Conservation (phyloP, 139 green algal species). For the Protoeuglena noctilucae region DNA sequence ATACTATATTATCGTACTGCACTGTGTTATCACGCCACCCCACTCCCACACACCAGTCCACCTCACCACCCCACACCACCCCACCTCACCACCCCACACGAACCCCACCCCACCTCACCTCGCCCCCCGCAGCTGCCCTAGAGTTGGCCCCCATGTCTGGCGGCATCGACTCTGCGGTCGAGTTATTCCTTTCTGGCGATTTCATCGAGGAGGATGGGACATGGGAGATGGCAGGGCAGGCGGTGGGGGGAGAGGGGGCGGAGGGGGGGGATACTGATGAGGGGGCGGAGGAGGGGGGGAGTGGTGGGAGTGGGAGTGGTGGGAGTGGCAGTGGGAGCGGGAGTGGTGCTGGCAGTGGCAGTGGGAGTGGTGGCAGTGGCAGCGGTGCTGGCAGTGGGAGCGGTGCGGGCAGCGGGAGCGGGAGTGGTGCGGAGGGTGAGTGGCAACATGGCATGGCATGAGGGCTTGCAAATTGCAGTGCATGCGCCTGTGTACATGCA, state of each 20-base stretch:
- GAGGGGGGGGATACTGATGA: neutral
- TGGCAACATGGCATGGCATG: no score
- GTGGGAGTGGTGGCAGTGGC: slow-evolving; percentile 3
- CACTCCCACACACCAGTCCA: neutral
- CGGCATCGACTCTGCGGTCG: slow-evolving; percentile 61
- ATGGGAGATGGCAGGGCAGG: slow-evolving; percentile 19
- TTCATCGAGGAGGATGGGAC: slow-evolving; percentile 66
- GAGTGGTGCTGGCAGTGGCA: neutral
- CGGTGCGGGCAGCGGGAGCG: slow-evolving; percentile 3
- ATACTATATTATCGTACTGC: slow-evolving; percentile 8
- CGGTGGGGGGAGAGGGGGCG: neutral
- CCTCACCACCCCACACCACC: no score
- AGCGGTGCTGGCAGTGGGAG: slow-evolving; percentile 7
- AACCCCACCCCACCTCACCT: no score
- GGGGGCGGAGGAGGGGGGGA: slow-evolving; percentile 3
- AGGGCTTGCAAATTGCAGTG: no score
- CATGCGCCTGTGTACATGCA: no score
- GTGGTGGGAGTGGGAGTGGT: neutral
- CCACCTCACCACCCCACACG: no score
- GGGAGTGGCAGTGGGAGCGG: slow-evolving; percentile 1
- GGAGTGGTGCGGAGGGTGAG: slow-evolving; percentile 7
- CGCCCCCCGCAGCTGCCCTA: no score
- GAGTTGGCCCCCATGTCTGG: slow-evolving; percentile 82
- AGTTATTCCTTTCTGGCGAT: slow-evolving; percentile 62
- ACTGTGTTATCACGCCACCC: slow-evolving; percentile 17